Conservation (phyloP, 106 monocot species). For the Dendrobium catenatum region DNA sequence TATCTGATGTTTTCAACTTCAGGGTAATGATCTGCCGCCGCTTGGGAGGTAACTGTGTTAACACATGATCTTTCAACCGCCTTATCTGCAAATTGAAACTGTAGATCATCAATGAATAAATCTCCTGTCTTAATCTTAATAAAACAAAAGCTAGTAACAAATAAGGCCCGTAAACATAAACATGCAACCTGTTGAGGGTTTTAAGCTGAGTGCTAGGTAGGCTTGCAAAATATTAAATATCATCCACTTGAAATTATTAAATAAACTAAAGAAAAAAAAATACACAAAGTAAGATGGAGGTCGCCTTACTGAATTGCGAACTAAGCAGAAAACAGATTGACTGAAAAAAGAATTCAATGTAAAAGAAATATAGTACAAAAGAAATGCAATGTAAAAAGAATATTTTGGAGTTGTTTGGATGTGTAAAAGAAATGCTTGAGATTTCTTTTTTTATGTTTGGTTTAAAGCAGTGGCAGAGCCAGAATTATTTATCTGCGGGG, state of each 20-base stretch:
- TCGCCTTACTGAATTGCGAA: no score
- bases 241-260: constrained; percentile 1
- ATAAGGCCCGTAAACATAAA: background rate
- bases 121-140: background rate
- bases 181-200: background rate
- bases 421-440: no score
- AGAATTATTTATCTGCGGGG: no score
- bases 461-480: no score
- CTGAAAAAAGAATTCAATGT: no score
- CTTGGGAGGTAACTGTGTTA: constrained; percentile 87
- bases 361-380: no score
- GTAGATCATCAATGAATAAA: background rate
- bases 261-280: background rate
- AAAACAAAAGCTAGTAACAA: background rate
- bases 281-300: background rate
- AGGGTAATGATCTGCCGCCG: constrained; percentile 82
- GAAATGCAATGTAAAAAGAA: no score
- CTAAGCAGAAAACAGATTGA: no score
- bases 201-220: background rate
- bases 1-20: constrained; percentile 66
- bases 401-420: no score
- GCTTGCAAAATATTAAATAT: background rate
- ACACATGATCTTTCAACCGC: constrained; percentile 85
- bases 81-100: constrained; percentile 43
- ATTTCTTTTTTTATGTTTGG: no score